phyloP scores from a whole-genome alignment of 2,329 filamentous ascomycete genomes.

The Falciphora oryzae region DNA sequence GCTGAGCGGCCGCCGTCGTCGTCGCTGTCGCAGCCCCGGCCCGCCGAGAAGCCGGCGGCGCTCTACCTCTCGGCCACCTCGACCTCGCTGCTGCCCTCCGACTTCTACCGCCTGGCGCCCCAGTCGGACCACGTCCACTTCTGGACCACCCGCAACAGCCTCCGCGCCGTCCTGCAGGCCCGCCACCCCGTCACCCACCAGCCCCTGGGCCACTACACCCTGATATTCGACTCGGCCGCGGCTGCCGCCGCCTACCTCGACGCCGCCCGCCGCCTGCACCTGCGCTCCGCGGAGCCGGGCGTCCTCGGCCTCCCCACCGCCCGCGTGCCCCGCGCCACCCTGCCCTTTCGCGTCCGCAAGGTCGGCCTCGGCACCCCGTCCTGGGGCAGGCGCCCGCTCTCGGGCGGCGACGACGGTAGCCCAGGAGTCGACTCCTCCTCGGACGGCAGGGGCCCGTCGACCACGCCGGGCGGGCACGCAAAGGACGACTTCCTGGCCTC shows the following conservation, averaged over 20 bases:
- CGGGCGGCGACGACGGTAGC: conserved; percentile 29
- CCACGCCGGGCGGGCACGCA: neutral
- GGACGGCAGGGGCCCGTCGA: neutral
- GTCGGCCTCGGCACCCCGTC: conserved; percentile 24
- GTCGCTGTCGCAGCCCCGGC: neutral
- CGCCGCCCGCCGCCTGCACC: conserved; percentile 45
- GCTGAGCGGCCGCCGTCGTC: neutral
- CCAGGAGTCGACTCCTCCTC: conserved; percentile 10
- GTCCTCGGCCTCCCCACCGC: conserved; percentile 22
- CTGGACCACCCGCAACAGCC: conserved; percentile 46
- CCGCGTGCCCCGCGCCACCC: conserved; percentile 27
- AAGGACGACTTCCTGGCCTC: neutral
- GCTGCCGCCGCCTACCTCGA: conserved; percentile 57
- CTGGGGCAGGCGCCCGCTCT: conserved; percentile 23
- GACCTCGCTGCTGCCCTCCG: conserved; percentile 55
- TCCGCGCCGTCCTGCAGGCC: conserved; percentile 50
- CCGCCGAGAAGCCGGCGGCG: conserved; percentile 17
- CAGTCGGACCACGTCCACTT: conserved; percentile 53
- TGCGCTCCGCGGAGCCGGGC: conserved; percentile 11
- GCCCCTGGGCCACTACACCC: conserved; percentile 58
- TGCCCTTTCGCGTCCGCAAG: conserved; percentile 20
- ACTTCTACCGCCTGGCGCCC: conserved; percentile 64
- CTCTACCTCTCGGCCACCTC: conserved; percentile 56
- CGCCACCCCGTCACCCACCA: conserved; percentile 59
- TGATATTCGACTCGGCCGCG: conserved; percentile 58